Base-by-base conservation (phyloP, 768 basidiomycete species). In the Termitomyces heimii region DNA sequence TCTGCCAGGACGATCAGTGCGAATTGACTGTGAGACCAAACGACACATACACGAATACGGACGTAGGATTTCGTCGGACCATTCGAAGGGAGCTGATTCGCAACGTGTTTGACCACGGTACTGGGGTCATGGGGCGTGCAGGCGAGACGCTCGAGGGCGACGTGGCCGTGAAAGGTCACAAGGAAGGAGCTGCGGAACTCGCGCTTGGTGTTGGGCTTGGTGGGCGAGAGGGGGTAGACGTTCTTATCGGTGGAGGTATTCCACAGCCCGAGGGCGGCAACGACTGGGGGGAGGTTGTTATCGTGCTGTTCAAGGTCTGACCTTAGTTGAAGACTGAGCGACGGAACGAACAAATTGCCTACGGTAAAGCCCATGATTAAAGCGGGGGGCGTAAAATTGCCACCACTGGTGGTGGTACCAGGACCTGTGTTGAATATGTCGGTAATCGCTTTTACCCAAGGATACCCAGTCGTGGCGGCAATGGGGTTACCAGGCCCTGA, bases 401-500 rank as follows among this genome's bases (percentile, higher is more conserved):
- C 68, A 6, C 63, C 68, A 16, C 65, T 10, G 59, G 53, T 7
- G 57, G 60, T 0, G 62, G 70, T 34, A 54, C 64, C 62, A 0
- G 76, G 71, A 0, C 72, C 71, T 10, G 64, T 63, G 14, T 61
- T 63, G 53, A 78, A 71, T 13, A 77, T 64, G 20, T 73, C 70
- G 4, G 72, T 67, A 40, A 77, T 62, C 2, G 75, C 72, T 44
- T 75, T 68, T 12, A 77, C 57, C 73, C 73, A 76, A 0, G 76
- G 76, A 44, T 65, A 74, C 2, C 73, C 76, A 0, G 70, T 70
- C 2, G 74, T 69, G 0, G 70, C 76, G 0, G 76, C 70, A 24
- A 74, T 68, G 1, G 74, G 73, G 60, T 77, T 78, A 5, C 77
- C 77, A 1, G 76, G 76, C 10, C 77, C 77, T n/a, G 76, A 70